phyloP scores from a whole-genome alignment of 148 eudicot species.

The Nyssa sinensis region DNA sequence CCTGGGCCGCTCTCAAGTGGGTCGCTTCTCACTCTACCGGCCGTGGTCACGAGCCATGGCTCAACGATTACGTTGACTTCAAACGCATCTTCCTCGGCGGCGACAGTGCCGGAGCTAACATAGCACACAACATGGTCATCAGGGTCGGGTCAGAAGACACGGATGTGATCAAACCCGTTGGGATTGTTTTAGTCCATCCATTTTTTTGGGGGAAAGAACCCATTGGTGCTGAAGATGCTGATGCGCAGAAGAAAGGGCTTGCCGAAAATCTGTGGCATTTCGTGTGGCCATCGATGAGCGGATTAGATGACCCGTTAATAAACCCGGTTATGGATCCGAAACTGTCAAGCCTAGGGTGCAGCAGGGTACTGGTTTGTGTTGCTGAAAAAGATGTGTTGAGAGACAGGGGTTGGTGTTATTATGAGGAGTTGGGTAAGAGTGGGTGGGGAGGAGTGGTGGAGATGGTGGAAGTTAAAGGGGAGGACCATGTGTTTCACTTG shows the following conservation, averaged over 20 bases:
- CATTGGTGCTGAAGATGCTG: neutral
- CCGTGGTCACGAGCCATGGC: conserved; percentile 32
- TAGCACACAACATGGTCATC: conserved; percentile 29
- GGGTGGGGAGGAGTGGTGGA: conserved; percentile 32
- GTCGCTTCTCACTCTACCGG: conserved; percentile 6
- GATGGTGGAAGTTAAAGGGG: conserved; percentile 21
- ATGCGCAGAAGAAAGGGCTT: neutral
- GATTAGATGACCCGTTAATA: conserved; percentile 26
- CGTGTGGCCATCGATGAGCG: conserved; percentile 11
- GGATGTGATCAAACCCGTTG: conserved; percentile 1
- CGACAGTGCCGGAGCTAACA: conserved; percentile 64
- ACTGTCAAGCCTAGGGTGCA: conserved; percentile 18
- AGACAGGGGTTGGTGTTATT: conserved; percentile 27
- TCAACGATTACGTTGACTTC: conserved; percentile 32
- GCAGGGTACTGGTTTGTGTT: conserved; percentile 28
- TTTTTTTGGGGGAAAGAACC: conserved; percentile 23
- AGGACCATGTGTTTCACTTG: conserved; percentile 33
- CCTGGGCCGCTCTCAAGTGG: conserved; percentile 39
- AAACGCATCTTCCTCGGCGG: conserved; percentile 41
- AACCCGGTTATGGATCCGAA: conserved; percentile 32
- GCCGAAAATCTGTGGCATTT: conserved; percentile 14
- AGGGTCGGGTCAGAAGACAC: conserved; percentile 10
- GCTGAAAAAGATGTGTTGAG: conserved; percentile 31
- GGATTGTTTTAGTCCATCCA: conserved; percentile 20
- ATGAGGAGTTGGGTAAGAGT: conserved; percentile 23